Evolutionary conservation across 768 basidiomycete genomes (phyloP), one percentile per base, ranked within the genome.

Genomic region (Glaciozyma martinii): DNA sequence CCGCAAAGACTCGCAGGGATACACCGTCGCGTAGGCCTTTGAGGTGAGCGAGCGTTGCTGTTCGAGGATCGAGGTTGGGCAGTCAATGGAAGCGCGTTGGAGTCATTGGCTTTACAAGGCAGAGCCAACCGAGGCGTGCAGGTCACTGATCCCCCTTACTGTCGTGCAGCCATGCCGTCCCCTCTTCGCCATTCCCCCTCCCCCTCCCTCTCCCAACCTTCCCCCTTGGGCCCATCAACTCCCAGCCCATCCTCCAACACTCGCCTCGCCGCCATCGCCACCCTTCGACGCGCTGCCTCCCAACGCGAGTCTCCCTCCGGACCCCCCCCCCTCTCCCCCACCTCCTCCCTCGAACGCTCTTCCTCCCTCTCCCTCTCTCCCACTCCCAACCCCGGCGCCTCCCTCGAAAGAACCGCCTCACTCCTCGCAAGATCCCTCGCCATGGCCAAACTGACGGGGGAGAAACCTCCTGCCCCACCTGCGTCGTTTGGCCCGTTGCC

Each of bases 361-460:
- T 57, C 52, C 61, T 56, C 53, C 7, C 23, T n/a, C 60, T 6
- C 12, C 37, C 12, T 13, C 12, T 13, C 37, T 12, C n/a, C n/a
- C 49, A n/a, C 21, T 25, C 21, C 55, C 33, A 37, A 50, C 15
- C 50, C 60, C 9, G 60, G 56, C 56, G 32, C 58, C 9, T 47
- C 30, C 50, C 69, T 71, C 56, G 63, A 71, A 42, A 46, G 69
- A 25, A 62, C 63, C n/a, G 63, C 69, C 6, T 71, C 69, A 7
- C 61, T 67, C 49, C 61, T 71, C 42, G 72, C 72, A 0, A 63
- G 72, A 23, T 54, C 63, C 32, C 59, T 66, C n/a, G 72, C 72
- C 21, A 63, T 73, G 61, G 67, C 72, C 1, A 71, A 71, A 30
- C 65, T 73, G 25, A 71, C 70, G 23, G 72, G 72, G 23, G 64